A percentile compares a stretch with the other conserved stretches of the same genome.
Evolutionary conservation across 108 stramenopile genomes (phyloP).

Genomic region (Pseudonitzschia pungens): DNA sequence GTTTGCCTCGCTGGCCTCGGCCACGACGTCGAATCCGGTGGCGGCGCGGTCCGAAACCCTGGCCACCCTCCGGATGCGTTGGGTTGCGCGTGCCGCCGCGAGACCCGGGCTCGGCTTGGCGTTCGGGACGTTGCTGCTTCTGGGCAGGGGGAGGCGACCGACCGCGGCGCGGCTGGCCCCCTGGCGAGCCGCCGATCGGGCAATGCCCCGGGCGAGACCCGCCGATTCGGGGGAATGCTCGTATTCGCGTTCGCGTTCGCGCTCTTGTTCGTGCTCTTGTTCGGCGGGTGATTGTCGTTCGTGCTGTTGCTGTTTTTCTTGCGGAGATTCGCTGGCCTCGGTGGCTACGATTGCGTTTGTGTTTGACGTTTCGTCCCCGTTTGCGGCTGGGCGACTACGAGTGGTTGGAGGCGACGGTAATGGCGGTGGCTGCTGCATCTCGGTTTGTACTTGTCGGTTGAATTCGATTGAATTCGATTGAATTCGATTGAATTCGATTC

Average conservation of each 20-base stretch:
- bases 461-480: too few relatives aligned
- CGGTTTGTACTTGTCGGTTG: too few relatives aligned
- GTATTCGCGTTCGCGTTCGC: not conserved
- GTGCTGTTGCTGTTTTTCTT: not conserved
- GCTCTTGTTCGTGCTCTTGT: not conserved
- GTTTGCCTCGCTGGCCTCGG: not conserved
- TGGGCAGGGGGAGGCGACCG: constrained; percentile 9
- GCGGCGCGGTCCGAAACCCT: constrained; percentile 58
- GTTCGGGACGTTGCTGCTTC: too few relatives aligned
- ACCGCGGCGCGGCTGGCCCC: constrained; percentile 9
- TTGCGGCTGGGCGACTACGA: too few relatives aligned
- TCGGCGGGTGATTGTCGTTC: not conserved
- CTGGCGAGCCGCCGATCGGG: not conserved
- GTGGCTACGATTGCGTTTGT: too few relatives aligned
- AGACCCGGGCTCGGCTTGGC: too few relatives aligned
- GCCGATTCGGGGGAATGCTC: constrained; percentile 9
- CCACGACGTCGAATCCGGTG: constrained; percentile 57
- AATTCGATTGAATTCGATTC: too few relatives aligned
- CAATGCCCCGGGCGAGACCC: constrained; percentile 12
- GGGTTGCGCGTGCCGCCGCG: too few relatives aligned
- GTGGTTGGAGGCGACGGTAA: too few relatives aligned
- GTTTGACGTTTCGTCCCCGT: too few relatives aligned
- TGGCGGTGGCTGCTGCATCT: too few relatives aligned
- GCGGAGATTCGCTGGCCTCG: not conserved
- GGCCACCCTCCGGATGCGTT: constrained; percentile 41